Evolutionary conservation across 768 basidiomycete species (phyloP), one percentile per base, ranked within the genome.

Genomic region (Cystobasidiopsis lactophilus): DNA sequence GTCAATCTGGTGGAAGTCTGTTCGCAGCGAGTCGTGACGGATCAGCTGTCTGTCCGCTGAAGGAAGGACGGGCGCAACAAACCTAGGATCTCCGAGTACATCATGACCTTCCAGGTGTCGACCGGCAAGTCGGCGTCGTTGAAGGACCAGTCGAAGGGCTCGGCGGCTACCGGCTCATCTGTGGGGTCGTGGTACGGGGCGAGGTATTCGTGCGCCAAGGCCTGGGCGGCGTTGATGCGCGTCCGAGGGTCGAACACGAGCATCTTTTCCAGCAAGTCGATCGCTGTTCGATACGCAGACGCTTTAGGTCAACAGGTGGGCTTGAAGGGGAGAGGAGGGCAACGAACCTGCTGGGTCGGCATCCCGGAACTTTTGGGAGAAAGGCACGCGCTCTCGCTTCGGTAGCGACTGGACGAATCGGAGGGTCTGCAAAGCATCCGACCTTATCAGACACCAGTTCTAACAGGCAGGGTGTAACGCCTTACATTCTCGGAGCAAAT

Each of bases 51-150:
- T 3, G 10, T 4, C 37, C 41, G 21, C 24, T 7, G 9, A 21
- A 1, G 9, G 24, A 41, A 43, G 27, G 27, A 7, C 10, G 27
- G 3, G 24, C 5, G 26, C 9, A 3, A 68, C 79, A 57, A 62
- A 86, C 88, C 86, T 13, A 95, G 72, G 58, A 95, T 96, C 69
- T 98, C 91, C 62, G 80, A 82, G 72, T 96, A 96, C 91, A 98
- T 98, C 93, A 98, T 98, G 64, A 93, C 91, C 70, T 95, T 96
- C 93, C 93, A 98, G 1, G 85, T 91, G 63, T 98, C 93, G 11
- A 96, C 83, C 0, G 93, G 93, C 41, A 98, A 73, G 66, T 98
- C 93, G 19, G 93, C 93, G 58, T 98, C 93, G 67, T 98, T 98
- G 76, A 98, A 98, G 62, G 80, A 83, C 93, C 93, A 98, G 68